Evolutionary conservation across 768 basidiomycete species (phyloP).

Genomic region (Fomitopsis serialis): DNA sequence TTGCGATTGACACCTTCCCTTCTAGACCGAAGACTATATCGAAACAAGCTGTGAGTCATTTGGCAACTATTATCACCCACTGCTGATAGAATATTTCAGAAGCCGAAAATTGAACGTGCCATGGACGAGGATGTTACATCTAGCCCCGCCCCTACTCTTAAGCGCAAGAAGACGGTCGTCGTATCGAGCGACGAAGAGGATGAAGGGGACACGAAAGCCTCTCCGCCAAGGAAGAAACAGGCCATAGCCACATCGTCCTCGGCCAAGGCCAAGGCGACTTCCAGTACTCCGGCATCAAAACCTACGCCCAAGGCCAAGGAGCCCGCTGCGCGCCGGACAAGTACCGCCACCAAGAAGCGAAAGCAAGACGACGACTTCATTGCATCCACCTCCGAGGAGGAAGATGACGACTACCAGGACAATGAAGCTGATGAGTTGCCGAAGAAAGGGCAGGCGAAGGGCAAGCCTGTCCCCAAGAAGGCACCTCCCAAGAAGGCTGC

Average conservation of each 20-base stretch:
- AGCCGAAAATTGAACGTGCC: constrained; percentile 16
- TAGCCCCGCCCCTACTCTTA: constrained; percentile 5
- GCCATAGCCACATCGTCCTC: constrained; percentile 16
- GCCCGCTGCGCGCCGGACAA: constrained; percentile 12
- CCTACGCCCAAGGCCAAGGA: constrained; percentile 18
- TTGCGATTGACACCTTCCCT: too few species aligned
- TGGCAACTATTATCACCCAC: background rate
- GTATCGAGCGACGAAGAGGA: constrained; percentile 23
- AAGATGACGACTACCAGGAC: constrained; percentile 15
- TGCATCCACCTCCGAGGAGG: constrained; percentile 23
- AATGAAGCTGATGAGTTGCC: constrained; percentile 17
- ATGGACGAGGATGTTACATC: constrained; percentile 17
- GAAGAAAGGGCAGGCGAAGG: constrained; percentile 10
- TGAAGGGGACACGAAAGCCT: constrained; percentile 11
- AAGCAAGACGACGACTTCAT: constrained; percentile 30
- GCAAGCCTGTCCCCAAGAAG: constrained; percentile 11
- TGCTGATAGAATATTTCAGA: constrained; percentile 3
- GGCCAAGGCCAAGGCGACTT: constrained; percentile 4
- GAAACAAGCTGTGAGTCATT: background rate
- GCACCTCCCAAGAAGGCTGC: constrained; percentile 14
- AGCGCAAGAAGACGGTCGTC: constrained; percentile 22
- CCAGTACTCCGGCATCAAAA: constrained; percentile 13
- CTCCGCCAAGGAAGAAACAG: constrained; percentile 31
- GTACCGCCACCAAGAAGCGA: constrained; percentile 23
- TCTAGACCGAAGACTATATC: too few species aligned